A percentile compares a stretch with the other conserved stretches of the same genome.
These are phyloP conservation scores for Lonicera japonica DNA, from an alignment of 129 eudicot species.

Conservation along the genomic window DNA sequence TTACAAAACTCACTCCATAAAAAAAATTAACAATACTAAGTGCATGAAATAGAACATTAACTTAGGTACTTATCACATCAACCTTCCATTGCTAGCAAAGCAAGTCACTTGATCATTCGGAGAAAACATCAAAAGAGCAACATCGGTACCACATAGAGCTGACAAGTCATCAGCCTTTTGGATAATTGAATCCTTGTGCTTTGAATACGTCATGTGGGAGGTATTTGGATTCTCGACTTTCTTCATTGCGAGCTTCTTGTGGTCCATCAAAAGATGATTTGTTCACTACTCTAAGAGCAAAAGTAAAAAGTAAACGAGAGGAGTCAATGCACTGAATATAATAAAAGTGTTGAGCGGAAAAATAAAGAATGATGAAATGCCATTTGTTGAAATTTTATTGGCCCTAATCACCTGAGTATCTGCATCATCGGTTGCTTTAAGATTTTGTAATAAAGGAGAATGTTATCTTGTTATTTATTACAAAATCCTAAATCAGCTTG, in stretches of 20 bases:
- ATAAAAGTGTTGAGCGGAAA: too few species aligned
- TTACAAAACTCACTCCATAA: background rate
- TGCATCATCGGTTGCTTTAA: background rate
- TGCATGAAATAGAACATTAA: background rate
- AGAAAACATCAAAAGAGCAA: conserved; percentile 36
- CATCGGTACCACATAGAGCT: conserved; percentile 24
- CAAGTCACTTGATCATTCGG: conserved; percentile 19
- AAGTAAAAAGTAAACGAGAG: background rate
- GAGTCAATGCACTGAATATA: background rate
- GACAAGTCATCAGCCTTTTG: conserved; percentile 27
- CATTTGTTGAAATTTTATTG: too few species aligned
- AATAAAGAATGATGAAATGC: too few species aligned
- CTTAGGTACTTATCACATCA: background rate
- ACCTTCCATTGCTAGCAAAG: conserved; percentile 34
- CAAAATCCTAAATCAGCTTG: background rate
- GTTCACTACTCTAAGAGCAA: background rate
- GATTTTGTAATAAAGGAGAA: background rate
- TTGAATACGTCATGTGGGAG: conserved; percentile 19
- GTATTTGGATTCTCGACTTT: conserved; percentile 16
- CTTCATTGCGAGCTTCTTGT: conserved; percentile 28
- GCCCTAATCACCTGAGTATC: background rate
- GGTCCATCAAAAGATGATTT: conserved; percentile 6
- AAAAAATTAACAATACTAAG: background rate
- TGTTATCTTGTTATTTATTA: background rate
- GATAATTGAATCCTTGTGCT: conserved; percentile 24